Base-by-base conservation (phyloP, 208 protist species). In the Wallacemonas sp. region DNA sequence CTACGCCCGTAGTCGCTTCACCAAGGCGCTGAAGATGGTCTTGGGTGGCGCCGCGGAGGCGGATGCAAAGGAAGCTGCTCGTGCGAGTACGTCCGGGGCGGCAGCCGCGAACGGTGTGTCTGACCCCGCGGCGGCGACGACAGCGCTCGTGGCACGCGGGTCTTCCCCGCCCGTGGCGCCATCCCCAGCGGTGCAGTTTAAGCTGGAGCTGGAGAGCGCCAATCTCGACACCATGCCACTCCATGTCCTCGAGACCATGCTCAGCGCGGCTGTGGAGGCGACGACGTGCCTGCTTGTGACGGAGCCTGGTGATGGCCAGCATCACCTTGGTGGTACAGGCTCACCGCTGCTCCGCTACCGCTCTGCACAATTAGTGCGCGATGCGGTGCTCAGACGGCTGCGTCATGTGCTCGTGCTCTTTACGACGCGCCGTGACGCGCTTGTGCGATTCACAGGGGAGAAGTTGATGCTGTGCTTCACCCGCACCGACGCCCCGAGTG, bases 381-480 rank as follows among this genome's bases (percentile, higher is more conserved):
- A 83, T 21, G 70, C 64, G 12, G 51, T 91, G 4, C 55, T 61
- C 30, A 76, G 76, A 27, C 74, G 66, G 11, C 59, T 94, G 38
- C 69, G 69, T 14, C 66, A 78, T 28, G 80, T 89, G 1, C 55
- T 82, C 19, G 79, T 91, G 41, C 82, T 94, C 66, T 94, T 88
- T 64, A 79, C 84, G 2, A 73, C 81, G 1, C 66, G 73, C 11
- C 76, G 84, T 17, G 55, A 66, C 3, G 71, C 81, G 5, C 62
- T 84, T 24, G 88, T 81, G 24, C 67, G 70, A 27, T 72, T 79
- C 34, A 77, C 56, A 49, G 79, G 80, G 8, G 77, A 77, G 38
- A 89, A 85, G 66, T 64, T 94, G 36, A 79, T 92, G 72, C 59
- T 94, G n/a, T 88, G 83, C 63, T 88, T 94, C 62, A 85, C 74